Percentiles rank a stretch among this genome's conserved stretches.
phyloP scores from a whole-genome alignment of 352 stramenopile species.

The Phytophthora macrochlamydospora region DNA sequence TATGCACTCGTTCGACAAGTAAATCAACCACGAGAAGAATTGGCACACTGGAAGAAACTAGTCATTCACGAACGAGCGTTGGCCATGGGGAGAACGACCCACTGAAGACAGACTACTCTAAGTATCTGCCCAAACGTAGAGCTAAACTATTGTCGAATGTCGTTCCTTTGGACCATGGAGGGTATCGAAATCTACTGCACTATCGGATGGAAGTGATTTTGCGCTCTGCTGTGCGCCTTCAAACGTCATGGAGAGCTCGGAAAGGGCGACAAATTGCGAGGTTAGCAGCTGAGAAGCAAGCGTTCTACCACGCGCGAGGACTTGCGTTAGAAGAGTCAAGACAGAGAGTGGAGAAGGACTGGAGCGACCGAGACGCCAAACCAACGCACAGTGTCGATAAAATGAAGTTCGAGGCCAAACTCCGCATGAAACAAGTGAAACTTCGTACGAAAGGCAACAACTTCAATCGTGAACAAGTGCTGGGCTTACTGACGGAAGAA shows the following conservation, averaged over 20 bases:
- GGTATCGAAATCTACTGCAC: slow-evolving; percentile 85
- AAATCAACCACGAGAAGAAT: slow-evolving; percentile 49
- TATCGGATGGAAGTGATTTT: slow-evolving; percentile 76
- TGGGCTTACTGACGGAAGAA: slow-evolving; percentile 86
- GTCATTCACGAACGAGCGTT: slow-evolving; percentile 89
- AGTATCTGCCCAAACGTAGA: slow-evolving; percentile 82
- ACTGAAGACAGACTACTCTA: slow-evolving; percentile 93
- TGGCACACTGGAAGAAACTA: slow-evolving; percentile 73
- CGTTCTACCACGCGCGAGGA: slow-evolving; percentile 90
- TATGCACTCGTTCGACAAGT: slow-evolving; percentile 67
- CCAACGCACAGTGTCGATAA: slow-evolving; percentile 80
- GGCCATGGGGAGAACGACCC: slow-evolving; percentile 92
- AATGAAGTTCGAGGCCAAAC: slow-evolving; percentile 95
- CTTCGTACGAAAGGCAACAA: slow-evolving; percentile 84
- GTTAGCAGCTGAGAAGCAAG: slow-evolving; percentile 81
- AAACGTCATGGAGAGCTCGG: slow-evolving; percentile 82
- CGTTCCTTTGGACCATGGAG: slow-evolving; percentile 87
- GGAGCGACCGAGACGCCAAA: slow-evolving; percentile 72
- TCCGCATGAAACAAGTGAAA: slow-evolving; percentile 93
- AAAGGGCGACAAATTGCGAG: slow-evolving; percentile 75
- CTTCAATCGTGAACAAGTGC: slow-evolving; percentile 80
- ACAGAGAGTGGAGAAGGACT: slow-evolving; percentile 67
- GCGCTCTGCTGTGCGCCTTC: slow-evolving; percentile 77
- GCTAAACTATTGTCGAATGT: slow-evolving; percentile 84
- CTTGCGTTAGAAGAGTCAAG: slow-evolving; percentile 73